Base-by-base conservation (phyloP, 2,329 filamentous ascomycete species). In the Penicillium griseofulvum region DNA sequence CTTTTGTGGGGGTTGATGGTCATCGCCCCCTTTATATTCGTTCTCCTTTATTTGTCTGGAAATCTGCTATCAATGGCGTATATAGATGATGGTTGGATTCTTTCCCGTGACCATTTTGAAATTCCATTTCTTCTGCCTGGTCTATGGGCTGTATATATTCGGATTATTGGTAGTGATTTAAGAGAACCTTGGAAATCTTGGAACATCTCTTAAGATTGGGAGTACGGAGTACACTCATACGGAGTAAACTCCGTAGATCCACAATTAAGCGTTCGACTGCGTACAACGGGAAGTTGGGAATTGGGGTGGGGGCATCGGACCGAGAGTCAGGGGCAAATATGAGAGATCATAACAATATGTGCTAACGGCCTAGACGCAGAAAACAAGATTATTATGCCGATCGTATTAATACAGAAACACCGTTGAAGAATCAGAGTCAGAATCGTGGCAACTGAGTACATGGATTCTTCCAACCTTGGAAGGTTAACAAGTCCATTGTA, bases 371-470 rank as follows among this genome's bases (percentile, higher is more conserved):
- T 33, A 53, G 51, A 42, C 22, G 22, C 51, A 31, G n/a, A 22
- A 49, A 54, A 54, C 45, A 42, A 53, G 44, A 53, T 53, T 53
- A 33, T 19, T 5, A 19, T 17, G 50, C 38, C 45, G 51, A 53
- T 53, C 51, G 44, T 41, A 42, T 49, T 16, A 14, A 43, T 43
- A 26, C 14, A 3, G n/a, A 14, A n/a, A 17, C 24, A 46, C 29
- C 44, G 29, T 46, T 24, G 31, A 22, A 37, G 47, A 22, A 42
- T 17, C 33, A 19, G 22, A 37, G 31, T n/a, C 26, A 17, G 4
- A 26, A 22, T 48, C 24, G 55, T 56, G 56, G 56, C 56, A 54
- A 58, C 47, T 56, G 56, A 58, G 49, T 47, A 54, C 54, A 48
- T 28, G 3, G 4, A 28, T 22, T 22, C 22, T 22, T 4, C 22